Percentiles rank a stretch among this genome's conserved stretches.
phyloP scores from a whole-genome alignment of 2,329 filamentous ascomycete species.

The Hymenotorrendiella dingleyae region DNA sequence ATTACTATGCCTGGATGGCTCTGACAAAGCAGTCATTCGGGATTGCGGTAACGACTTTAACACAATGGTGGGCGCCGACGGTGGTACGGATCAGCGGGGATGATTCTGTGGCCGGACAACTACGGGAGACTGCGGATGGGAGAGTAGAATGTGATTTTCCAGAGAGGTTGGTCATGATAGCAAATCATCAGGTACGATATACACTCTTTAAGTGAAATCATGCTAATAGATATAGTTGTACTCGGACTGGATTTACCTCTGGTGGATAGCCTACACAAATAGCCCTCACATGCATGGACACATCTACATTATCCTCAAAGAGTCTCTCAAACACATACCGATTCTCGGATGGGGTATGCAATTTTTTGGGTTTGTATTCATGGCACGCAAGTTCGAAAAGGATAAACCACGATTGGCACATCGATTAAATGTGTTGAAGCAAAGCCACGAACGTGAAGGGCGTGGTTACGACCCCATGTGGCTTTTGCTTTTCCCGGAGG shows the following conservation, averaged over 20 bases:
- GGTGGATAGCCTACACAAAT: constrained; percentile 88
- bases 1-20: constrained; percentile 83
- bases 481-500: constrained; percentile 82
- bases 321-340: constrained; percentile 76
- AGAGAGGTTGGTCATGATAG: constrained; percentile 74
- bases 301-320: constrained; percentile 85
- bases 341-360: constrained; percentile 75
- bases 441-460: constrained; percentile 42
- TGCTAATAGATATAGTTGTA: constrained; percentile 53
- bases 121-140: constrained; percentile 64
- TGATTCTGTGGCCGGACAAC: constrained; percentile 69
- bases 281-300: constrained; percentile 72
- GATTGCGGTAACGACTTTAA: constrained; percentile 71
- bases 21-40: constrained; percentile 82
- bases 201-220: background rate
- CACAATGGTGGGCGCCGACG: constrained; percentile 82
- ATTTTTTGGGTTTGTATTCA: constrained; percentile 86
- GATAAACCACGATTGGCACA: constrained; percentile 72
- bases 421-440: constrained; percentile 65
- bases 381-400: constrained; percentile 81
- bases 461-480: constrained; percentile 74
- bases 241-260: constrained; percentile 87
- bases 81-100: constrained; percentile 79
- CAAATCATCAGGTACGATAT: constrained; percentile 69
- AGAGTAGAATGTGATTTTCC: constrained; percentile 74